Conservation (phyloP, 2,329 filamentous ascomycete species). For the Apiospora marii region DNA sequence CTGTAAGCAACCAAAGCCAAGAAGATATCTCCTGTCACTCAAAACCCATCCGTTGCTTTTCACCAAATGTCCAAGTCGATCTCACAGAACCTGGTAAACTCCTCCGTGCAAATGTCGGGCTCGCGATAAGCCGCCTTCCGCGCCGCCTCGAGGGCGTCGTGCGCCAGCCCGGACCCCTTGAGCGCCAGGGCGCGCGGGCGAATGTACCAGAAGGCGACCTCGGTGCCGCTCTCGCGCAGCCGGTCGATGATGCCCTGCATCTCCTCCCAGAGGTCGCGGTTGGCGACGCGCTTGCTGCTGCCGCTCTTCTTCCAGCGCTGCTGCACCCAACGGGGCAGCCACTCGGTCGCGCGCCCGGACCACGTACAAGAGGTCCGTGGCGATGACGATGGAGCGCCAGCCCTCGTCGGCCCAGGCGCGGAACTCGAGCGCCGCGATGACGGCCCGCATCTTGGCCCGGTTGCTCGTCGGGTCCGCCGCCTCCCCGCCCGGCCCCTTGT, state of each 20-base stretch:
- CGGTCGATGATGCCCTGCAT: constrained; percentile 51
- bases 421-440: constrained; percentile 56
- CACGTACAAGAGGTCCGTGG: constrained; percentile 62
- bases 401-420: constrained; percentile 53
- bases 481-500: constrained; percentile 50
- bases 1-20: too few relatives aligned
- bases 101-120: constrained; percentile 28
- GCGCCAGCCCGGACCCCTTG: constrained; percentile 32
- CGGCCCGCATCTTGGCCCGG: constrained; percentile 63
- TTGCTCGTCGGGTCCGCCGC: constrained; percentile 53
- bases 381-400: constrained; percentile 54
- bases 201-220: constrained; percentile 40
- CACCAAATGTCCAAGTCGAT: constrained; percentile 27
- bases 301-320: constrained; percentile 52
- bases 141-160: constrained; percentile 35
- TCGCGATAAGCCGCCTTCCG: constrained; percentile 32
- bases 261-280: constrained; percentile 60
- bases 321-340: constrained; percentile 51
- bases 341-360: constrained; percentile 53
- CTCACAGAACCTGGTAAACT: constrained; percentile 38
- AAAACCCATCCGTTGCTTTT: not conserved
- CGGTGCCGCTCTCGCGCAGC: constrained; percentile 35
- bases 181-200: constrained; percentile 28
- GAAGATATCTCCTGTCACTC: too few relatives aligned
- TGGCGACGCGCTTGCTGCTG: constrained; percentile 49